A percentile compares a stretch with the other conserved stretches of the same genome.
phyloP scores from a whole-genome alignment of 2,329 filamentous ascomycete species.

The Penicillium brevicompactum region DNA sequence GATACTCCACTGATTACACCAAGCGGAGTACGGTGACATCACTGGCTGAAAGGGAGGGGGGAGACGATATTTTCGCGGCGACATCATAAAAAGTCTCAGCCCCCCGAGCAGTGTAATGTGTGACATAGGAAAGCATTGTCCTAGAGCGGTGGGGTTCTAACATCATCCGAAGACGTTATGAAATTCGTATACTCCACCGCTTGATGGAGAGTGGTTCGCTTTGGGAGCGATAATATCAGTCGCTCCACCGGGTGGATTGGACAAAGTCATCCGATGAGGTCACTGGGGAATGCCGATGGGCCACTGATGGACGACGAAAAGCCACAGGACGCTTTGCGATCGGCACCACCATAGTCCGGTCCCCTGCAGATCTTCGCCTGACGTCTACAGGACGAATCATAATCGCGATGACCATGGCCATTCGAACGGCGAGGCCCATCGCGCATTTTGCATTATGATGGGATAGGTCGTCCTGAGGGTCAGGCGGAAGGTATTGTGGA shows the following conservation, averaged over 20 bases:
- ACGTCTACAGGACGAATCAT: constrained; percentile 21
- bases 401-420: neutral
- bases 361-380: constrained; percentile 29
- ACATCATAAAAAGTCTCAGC: constrained; percentile 22
- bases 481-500: constrained; percentile 13
- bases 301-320: constrained; percentile 2
- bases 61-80: constrained; percentile 3
- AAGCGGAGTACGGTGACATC: constrained; percentile 23
- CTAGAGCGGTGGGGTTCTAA: constrained; percentile 1
- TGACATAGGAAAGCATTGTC: neutral
- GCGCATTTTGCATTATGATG: constrained; percentile 1
- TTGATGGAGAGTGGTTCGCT: constrained; percentile 14
- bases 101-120: neutral
- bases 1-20: constrained; percentile 11
- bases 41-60: constrained; percentile 20
- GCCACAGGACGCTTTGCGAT: constrained; percentile 13
- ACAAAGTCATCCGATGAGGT: constrained; percentile 21
- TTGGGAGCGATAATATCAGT: constrained; percentile 10
- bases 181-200: constrained; percentile 19
- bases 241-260: constrained; percentile 12
- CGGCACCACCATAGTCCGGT: constrained; percentile 14
- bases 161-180: constrained; percentile 15
- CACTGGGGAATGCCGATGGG: constrained; percentile 26
- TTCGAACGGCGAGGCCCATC: constrained; percentile 14
- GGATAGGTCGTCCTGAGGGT: constrained; percentile 8